These are phyloP conservation scores for Phytophthora syringae DNA, from an alignment of 352 stramenopile species.

Conservation along the genomic window DNA sequence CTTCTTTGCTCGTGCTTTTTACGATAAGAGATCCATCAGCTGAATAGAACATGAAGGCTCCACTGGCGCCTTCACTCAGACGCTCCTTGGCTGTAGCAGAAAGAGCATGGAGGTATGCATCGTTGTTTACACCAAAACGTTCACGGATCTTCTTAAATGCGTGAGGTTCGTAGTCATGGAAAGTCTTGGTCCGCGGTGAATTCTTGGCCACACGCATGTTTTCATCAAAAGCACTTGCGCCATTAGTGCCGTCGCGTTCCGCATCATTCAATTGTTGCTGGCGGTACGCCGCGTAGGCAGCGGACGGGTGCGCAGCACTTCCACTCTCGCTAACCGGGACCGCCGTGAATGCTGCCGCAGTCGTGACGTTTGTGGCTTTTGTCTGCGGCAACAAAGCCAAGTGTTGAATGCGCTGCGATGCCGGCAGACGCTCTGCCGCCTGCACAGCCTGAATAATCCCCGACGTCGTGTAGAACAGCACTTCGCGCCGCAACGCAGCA, in stretches of 20 bases:
- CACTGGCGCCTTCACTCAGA: conserved; percentile 87
- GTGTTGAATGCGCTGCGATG: conserved; percentile 85
- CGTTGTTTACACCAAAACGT: conserved; percentile 85
- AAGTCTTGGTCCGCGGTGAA: conserved; percentile 82
- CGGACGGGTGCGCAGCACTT: conserved; percentile 34
- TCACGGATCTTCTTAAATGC: conserved; percentile 91
- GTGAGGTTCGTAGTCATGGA: conserved; percentile 90
- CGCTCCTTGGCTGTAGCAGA: conserved; percentile 89
- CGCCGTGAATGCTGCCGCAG: conserved; percentile 29
- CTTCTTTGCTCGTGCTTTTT: conserved; percentile 91
- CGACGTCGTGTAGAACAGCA: conserved; percentile 92
- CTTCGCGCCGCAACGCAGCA: conserved; percentile 82
- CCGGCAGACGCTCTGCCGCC: conserved; percentile 72
- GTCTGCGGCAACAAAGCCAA: conserved; percentile 82
- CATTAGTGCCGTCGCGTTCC: conserved; percentile 32
- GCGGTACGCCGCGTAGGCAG: conserved; percentile 56
- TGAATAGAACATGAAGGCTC: conserved; percentile 94
- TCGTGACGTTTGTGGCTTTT: conserved; percentile 44
- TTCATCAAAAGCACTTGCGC: conserved; percentile 67
- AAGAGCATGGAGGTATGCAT: conserved; percentile 83
- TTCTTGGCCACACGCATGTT: conserved; percentile 77
- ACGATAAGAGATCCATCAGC: conserved; percentile 89
- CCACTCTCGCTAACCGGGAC: conserved; percentile 39
- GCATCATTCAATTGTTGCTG: conserved; percentile 57
- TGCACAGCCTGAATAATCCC: conserved; percentile 90